Evolutionary conservation across 306 rosid genomes (phyloP).

Genomic region (Medicago ruthenica): DNA sequence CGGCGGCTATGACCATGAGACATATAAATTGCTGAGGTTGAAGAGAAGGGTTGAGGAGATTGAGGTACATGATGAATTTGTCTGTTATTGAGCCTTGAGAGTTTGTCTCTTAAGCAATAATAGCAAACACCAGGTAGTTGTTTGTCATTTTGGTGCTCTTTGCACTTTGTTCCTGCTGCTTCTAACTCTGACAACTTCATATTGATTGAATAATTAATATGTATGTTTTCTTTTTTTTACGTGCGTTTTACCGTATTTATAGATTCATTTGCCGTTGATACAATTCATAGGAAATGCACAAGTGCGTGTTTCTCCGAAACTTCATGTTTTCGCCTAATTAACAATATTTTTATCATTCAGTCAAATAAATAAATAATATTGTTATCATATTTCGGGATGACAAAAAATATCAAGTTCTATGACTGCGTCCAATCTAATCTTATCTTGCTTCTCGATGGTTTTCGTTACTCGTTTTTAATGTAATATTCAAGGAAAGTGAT

Average conservation of each 20-base stretch:
- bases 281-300: conserved; percentile 26
- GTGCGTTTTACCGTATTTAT: conserved; percentile 30
- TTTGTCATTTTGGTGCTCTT: conserved; percentile 49
- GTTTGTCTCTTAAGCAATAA: conserved; percentile 61
- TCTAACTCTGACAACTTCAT: conserved; percentile 60
- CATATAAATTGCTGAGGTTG: conserved; percentile 22
- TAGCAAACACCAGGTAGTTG: conserved; percentile 66
- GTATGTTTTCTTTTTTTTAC: not conserved
- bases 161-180: conserved; percentile 49
- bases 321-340: conserved; percentile 24
- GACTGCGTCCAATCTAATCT: conserved; percentile 47
- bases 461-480: not conserved
- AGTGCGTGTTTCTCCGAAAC: conserved; percentile 32
- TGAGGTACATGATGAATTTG: conserved; percentile 23
- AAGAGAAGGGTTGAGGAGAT: not conserved
- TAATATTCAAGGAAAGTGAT: not conserved
- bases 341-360: not conserved
- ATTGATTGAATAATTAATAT: not conserved
- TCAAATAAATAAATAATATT: not conserved
- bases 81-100: conserved; percentile 52
- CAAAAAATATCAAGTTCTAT: not conserved
- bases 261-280: conserved; percentile 19
- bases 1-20: conserved; percentile 42
- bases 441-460: conserved; percentile 20
- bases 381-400: not conserved